These are phyloP conservation scores for Penicillium sp. DNA, from an alignment of 2,329 filamentous ascomycete species.

Conservation along the genomic window DNA sequence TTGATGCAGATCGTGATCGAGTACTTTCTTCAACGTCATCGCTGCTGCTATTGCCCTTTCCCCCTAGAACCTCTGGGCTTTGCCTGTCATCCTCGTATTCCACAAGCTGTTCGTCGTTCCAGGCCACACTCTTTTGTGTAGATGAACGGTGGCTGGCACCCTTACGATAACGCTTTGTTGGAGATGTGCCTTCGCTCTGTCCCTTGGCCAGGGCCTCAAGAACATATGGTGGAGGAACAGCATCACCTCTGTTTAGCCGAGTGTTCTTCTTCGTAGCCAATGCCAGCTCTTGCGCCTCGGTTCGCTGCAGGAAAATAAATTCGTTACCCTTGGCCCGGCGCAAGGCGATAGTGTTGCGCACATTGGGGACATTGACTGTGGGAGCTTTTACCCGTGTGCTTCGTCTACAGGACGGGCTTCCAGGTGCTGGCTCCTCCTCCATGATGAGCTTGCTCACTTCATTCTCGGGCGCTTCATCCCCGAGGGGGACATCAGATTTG, in stretches of 20 bases:
- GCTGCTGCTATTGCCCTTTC: conserved; percentile 10
- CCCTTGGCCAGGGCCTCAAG: conserved; percentile 28
- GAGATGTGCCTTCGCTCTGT: conserved; percentile 1
- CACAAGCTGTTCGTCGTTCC: conserved; percentile 40
- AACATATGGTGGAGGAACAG: conserved; percentile 33
- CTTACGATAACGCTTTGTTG: conserved; percentile 7
- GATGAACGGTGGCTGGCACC: background rate
- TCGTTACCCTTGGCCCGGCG: conserved; percentile 47
- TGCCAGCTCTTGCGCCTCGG: conserved; percentile 44
- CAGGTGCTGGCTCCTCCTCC: conserved; percentile 18
- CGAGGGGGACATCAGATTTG: conserved; percentile 23
- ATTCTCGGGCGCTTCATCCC: conserved; percentile 12
- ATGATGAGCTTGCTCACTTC: conserved; percentile 14
- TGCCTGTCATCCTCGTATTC: conserved; percentile 32
- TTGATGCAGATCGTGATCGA: conserved; percentile 16
- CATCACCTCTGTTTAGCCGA: conserved; percentile 41
- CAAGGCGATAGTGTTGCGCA: conserved; percentile 42
- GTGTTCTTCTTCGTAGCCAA: conserved; percentile 46
- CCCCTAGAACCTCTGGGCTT: conserved; percentile 14
- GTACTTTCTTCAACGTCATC: conserved; percentile 23
- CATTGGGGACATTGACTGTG: conserved; percentile 23
- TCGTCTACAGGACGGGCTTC: conserved; percentile 34
- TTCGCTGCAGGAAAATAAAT: conserved; percentile 44
- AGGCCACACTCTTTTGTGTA: conserved; percentile 35
- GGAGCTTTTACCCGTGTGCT: conserved; percentile 36